These are phyloP conservation scores for Chaetomium tenue DNA, from an alignment of 495 filamentous ascomycete species.

Conservation along the genomic window DNA sequence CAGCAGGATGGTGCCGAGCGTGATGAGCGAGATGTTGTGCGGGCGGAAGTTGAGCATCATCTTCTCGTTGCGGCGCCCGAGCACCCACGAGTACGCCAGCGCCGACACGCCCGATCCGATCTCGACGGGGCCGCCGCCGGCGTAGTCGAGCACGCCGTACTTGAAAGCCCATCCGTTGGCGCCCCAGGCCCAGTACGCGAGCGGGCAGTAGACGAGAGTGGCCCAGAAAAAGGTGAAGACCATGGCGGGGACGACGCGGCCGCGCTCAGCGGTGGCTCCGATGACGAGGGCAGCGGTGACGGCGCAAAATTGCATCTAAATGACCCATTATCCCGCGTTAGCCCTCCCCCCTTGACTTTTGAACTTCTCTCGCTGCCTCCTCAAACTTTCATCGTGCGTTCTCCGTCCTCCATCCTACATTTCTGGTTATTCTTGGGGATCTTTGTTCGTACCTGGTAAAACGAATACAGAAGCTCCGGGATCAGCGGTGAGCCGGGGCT, in stretches of 20 bases:
- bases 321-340: neutral
- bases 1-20: slow-evolving; percentile 89
- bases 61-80: slow-evolving; percentile 95
- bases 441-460: slow-evolving; percentile 67
- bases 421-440: neutral
- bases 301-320: slow-evolving; percentile 91
- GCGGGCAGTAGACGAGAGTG: slow-evolving; percentile 93
- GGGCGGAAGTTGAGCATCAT: slow-evolving; percentile 98
- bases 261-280: slow-evolving; percentile 89
- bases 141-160: slow-evolving; percentile 94
- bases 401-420: too few relatives aligned
- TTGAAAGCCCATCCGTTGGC: slow-evolving; percentile 88
- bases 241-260: slow-evolving; percentile 90
- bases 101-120: slow-evolving; percentile 92
- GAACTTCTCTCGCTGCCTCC: neutral
- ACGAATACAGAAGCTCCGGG: slow-evolving; percentile 85
- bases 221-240: slow-evolving; percentile 96
- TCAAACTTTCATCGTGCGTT: too few relatives aligned
- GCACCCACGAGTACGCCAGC: slow-evolving; percentile 90
- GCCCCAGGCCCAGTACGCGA: slow-evolving; percentile 96
- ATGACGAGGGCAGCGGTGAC: slow-evolving; percentile 91
- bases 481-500: slow-evolving; percentile 77
- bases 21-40: slow-evolving; percentile 97
- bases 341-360: neutral
- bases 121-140: slow-evolving; percentile 95